Evolutionary conservation across 352 stramenopile species (phyloP).

Genomic region (Phytophthora megakarya): DNA sequence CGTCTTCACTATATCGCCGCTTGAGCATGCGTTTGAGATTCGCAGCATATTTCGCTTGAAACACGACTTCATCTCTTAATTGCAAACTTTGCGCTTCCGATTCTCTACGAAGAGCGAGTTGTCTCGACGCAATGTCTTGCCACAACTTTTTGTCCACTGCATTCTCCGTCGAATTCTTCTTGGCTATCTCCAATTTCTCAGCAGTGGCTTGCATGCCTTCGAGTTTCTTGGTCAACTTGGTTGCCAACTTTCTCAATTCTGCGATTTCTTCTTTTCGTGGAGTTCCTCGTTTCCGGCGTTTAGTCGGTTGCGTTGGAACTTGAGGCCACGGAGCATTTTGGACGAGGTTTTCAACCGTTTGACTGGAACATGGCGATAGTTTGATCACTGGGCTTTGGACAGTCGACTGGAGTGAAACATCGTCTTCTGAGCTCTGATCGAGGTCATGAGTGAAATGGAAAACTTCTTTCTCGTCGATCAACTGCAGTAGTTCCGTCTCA

Average conservation of each 20-base stretch:
- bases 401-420: slow-evolving; percentile 1
- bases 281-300: slow-evolving; percentile 1
- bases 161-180: neutral
- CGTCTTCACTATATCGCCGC: slow-evolving; percentile 31
- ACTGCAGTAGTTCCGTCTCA: neutral
- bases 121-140: slow-evolving; percentile 12
- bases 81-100: slow-evolving; percentile 6
- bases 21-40: slow-evolving; percentile 34
- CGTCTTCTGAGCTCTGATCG: slow-evolving; percentile 8
- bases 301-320: neutral
- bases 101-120: slow-evolving; percentile 6
- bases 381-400: neutral
- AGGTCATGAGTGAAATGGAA: neutral
- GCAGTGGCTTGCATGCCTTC: neutral
- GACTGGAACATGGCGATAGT: neutral
- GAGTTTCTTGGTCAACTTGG: slow-evolving; percentile 1
- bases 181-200: neutral
- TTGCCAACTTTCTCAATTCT: neutral
- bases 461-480: slow-evolving; percentile 7
- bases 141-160: slow-evolving; percentile 4
- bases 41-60: slow-evolving; percentile 7
- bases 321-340: slow-evolving; percentile 5
- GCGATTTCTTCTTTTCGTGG: slow-evolving; percentile 27
- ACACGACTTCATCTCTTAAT: slow-evolving; percentile 5
- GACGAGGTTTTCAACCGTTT: neutral